phyloP scores from a whole-genome alignment of 345 rosid species.

The Crucihimalaya himalaica region DNA sequence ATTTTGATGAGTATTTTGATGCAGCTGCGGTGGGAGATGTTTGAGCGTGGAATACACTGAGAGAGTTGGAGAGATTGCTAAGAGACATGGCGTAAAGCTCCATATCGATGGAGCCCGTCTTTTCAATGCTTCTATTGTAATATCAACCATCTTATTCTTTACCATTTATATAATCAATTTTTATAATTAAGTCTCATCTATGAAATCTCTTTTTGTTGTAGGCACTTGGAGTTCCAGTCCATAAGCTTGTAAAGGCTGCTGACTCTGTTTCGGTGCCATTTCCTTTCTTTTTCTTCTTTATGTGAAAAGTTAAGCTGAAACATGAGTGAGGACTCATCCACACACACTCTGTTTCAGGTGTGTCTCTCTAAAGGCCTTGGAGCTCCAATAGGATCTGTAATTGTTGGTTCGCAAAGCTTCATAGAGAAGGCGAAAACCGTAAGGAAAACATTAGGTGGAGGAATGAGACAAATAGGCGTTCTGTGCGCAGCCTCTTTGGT shows the following conservation, averaged over 20 bases:
- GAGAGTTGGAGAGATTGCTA: slow-evolving; percentile 74
- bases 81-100: slow-evolving; percentile 83
- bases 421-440: slow-evolving; percentile 74
- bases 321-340: not conserved
- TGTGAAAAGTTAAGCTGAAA: not conserved
- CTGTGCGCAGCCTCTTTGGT: slow-evolving; percentile 83
- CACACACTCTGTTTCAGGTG: slow-evolving; percentile 42
- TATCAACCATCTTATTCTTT: not conserved
- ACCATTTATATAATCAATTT: not conserved
- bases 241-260: slow-evolving; percentile 78
- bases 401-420: slow-evolving; percentile 84
- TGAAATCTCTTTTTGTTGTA: slow-evolving; percentile 11
- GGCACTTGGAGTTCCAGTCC: slow-evolving; percentile 90
- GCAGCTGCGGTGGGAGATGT: slow-evolving; percentile 90
- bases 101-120: slow-evolving; percentile 96
- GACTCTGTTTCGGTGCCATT: slow-evolving; percentile 73
- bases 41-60: slow-evolving; percentile 72
- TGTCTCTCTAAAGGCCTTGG: slow-evolving; percentile 94
- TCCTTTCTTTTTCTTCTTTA: not conserved
- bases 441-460: slow-evolving; percentile 92
- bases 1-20: not conserved
- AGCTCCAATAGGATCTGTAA: slow-evolving; percentile 87
- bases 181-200: not conserved
- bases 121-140: slow-evolving; percentile 87
- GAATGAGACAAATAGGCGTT: slow-evolving; percentile 88